Evolutionary conservation across 345 rosid species (phyloP), one percentile per base, ranked within the genome.

Genomic region (Eutrema yunnanense): DNA sequence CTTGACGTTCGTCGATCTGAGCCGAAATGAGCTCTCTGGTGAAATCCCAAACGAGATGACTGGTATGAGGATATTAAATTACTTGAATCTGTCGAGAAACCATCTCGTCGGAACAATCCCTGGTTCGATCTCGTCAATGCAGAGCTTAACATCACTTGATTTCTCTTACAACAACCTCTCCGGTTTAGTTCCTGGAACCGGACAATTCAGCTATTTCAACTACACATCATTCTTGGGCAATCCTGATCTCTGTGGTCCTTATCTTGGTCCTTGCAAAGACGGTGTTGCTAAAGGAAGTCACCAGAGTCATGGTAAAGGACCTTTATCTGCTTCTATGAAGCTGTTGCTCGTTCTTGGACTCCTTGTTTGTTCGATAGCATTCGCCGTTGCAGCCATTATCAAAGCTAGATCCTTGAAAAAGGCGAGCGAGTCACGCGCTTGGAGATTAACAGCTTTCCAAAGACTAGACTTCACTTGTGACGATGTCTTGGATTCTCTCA

Each of bases 391-490:
- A 4, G 98, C 98, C 1, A 90, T 92, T 22, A 74, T 90, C 74
- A 92, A 92, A 77, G 98, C 96, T 48, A 78, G 96, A 40, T 86
- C 89, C 0, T 77, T 92, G 81, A 90, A 88, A 51, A 92, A 88
- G 76, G 96, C 96, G 3, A 90, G 88, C 11, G 90, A 88, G 41
- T 80, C 95, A 37, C 89, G 98, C 0, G 87, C 98, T 16, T 92
- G 98, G 98, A 90, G 84, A 73, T 48, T 92, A 69, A 92, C 96
- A n/a, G 91, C 98, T n/a, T 92, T 92, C 87, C 98, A 92, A 73
- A 88, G 96, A 61, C 71, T 90, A 80, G 96, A 92, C 77, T 90
- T 92, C 81, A 83, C 87, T 30, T 87, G 86, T 47, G 98, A 92
- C 47, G 95, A 92, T 75, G 88, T 92, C 38, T 73, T 92, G 76